Conservation (phyloP, 2,329 filamentous ascomycete species). For the Cryphonectria naterciae region DNA sequence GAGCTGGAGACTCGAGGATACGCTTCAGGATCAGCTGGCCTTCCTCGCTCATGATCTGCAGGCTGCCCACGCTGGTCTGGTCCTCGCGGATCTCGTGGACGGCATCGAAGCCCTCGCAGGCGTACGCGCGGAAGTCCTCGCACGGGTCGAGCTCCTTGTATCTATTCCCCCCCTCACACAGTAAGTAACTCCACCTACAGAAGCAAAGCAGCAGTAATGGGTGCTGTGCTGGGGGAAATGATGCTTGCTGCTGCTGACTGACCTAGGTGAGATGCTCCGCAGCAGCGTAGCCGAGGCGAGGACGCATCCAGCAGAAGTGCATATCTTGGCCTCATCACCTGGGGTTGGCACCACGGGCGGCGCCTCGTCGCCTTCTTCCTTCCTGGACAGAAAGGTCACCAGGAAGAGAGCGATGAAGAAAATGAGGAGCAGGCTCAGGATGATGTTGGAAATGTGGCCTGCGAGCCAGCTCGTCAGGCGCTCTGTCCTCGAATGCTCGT, state of each 20-base stretch:
- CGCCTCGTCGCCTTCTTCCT: not conserved
- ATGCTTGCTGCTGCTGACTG: not conserved
- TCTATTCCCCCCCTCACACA: not conserved
- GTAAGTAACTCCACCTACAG: constrained; percentile 33
- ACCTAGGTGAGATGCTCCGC: constrained; percentile 29
- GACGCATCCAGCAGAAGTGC: constrained; percentile 28
- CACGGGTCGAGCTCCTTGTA: constrained; percentile 70
- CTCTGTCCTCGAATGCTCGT: constrained; percentile 1
- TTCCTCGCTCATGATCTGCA: constrained; percentile 64
- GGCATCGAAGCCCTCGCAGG: constrained; percentile 69
- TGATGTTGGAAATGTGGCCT: constrained; percentile 20
- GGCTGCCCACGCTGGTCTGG: constrained; percentile 62
- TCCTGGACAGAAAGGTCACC: not conserved
- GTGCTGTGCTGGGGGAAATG: not conserved
- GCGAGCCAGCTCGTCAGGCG: constrained; percentile 20
- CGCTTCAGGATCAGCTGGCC: constrained; percentile 63
- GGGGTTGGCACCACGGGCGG: not conserved
- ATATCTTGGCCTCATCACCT: constrained; percentile 19
- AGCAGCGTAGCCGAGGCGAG: constrained; percentile 28
- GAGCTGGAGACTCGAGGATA: constrained; percentile 64
- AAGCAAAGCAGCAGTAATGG: constrained; percentile 32
- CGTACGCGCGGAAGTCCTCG: constrained; percentile 60
- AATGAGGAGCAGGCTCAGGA: constrained; percentile 18
- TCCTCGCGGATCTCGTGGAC: constrained; percentile 68
- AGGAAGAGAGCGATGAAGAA: constrained; percentile 25